Conservation (phyloP, 768 basidiomycete genomes). For the Tricholoma flavovirens region DNA sequence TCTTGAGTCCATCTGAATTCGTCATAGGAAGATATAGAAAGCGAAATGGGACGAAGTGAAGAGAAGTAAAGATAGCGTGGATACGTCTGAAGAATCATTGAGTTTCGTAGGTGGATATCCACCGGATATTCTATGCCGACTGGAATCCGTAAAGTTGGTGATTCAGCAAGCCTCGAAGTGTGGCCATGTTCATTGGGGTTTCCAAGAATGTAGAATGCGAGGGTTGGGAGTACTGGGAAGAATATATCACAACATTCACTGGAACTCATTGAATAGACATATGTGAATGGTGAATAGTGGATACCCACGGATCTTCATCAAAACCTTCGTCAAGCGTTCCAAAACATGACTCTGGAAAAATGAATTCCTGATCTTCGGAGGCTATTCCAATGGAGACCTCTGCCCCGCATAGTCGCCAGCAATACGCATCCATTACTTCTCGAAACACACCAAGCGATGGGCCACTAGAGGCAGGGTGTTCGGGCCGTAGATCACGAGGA, state of each 20-base stretch:
- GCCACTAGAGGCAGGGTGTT: slow-evolving; percentile 2
- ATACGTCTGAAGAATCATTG: slow-evolving; percentile 51
- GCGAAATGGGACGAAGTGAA: slow-evolving; percentile 44
- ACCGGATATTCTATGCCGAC: slow-evolving; percentile 44
- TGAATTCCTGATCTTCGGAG: slow-evolving; percentile 49
- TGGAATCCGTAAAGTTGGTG: slow-evolving; percentile 32
- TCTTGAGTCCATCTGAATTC: slow-evolving; percentile 53
- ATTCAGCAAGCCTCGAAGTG: slow-evolving; percentile 9
- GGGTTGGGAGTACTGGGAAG: slow-evolving; percentile 49
- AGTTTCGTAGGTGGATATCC: slow-evolving; percentile 58
- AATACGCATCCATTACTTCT: slow-evolving; percentile 35
- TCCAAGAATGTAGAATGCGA: slow-evolving; percentile 50
- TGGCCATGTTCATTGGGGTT: slow-evolving; percentile 16
- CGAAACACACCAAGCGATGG: slow-evolving; percentile 22
- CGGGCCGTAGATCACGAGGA: slow-evolving; percentile 8
- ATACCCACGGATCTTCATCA: slow-evolving; percentile 35
- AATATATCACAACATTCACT: slow-evolving; percentile 46
- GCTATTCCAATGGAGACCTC: slow-evolving; percentile 53
- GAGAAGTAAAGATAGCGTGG: slow-evolving; percentile 46
- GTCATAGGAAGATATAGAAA: slow-evolving; percentile 51
- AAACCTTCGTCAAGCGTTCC: slow-evolving; percentile 48
- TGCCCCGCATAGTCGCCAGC: slow-evolving; percentile 42
- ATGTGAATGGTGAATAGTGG: neutral
- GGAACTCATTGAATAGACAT: slow-evolving; percentile 1
- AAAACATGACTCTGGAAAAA: slow-evolving; percentile 49